These are phyloP conservation scores for Blastocystis sp. DNA, from an alignment of 352 stramenopile genomes.

Conservation along the genomic window DNA sequence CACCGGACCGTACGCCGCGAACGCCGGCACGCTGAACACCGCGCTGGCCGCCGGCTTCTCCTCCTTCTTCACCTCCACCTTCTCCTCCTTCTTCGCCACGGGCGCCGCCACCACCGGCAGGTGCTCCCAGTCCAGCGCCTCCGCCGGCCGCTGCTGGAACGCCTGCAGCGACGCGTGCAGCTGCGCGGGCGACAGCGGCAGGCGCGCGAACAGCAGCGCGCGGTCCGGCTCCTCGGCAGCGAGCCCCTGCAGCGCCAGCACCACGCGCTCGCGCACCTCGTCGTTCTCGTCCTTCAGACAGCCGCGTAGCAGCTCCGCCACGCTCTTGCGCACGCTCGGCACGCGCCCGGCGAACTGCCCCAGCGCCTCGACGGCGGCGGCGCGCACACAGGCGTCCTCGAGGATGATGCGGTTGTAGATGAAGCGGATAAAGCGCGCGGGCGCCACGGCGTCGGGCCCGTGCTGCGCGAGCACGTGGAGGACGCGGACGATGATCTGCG, in stretches of 20 bases:
- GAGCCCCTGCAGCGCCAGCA: slow-evolving; percentile 53
- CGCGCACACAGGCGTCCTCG: slow-evolving; percentile 91
- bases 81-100: slow-evolving; percentile 72
- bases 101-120: slow-evolving; percentile 79
- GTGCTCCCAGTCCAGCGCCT: slow-evolving; percentile 79
- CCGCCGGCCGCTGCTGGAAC: slow-evolving; percentile 80
- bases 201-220: neutral
- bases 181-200: slow-evolving; percentile 54
- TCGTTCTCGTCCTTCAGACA: slow-evolving; percentile 69
- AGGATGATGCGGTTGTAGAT: slow-evolving; percentile 99
- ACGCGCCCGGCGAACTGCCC: slow-evolving; percentile 91
- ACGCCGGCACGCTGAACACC: slow-evolving; percentile 93
- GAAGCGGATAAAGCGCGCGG: slow-evolving; percentile 95
- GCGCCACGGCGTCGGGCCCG: slow-evolving; percentile 86
- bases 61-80: neutral
- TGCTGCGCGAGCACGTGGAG: slow-evolving; percentile 75
- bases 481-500: slow-evolving; percentile 76
- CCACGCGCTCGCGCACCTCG: slow-evolving; percentile 46
- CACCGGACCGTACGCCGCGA: slow-evolving; percentile 86
- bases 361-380: slow-evolving; percentile 90
- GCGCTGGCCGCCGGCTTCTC: neutral
- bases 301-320: slow-evolving; percentile 85
- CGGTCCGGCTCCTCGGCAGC: slow-evolving; percentile 20
- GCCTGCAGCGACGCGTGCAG: slow-evolving; percentile 83
- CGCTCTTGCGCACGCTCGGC: slow-evolving; percentile 85